Conservation (phyloP, 768 basidiomycete species). For the Tulasnella sp. region DNA sequence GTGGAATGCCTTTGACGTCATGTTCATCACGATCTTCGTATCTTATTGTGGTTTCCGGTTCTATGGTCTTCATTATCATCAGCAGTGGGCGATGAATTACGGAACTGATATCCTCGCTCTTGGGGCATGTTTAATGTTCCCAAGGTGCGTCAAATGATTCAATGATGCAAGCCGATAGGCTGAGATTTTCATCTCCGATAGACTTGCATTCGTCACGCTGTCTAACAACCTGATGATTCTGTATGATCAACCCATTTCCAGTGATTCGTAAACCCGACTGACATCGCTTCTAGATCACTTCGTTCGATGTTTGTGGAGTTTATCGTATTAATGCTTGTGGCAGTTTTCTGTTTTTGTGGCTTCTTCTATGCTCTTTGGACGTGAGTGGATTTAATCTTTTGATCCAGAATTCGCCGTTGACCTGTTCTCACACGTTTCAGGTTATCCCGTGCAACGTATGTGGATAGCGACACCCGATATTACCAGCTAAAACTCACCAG, state of each 20-base stretch:
- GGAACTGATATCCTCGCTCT: constrained; percentile 78
- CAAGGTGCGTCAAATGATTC: constrained; percentile 37
- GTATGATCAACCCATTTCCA: constrained; percentile 19
- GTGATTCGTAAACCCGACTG: constrained; percentile 30
- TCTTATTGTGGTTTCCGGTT: constrained; percentile 64
- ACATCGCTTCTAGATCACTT: constrained; percentile 59
- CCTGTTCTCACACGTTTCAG: background rate
- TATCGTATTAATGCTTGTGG: constrained; percentile 64
- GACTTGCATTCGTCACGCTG: constrained; percentile 82
- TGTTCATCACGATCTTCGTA: constrained; percentile 72
- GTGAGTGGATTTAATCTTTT: constrained; percentile 40
- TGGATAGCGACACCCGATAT: background rate
- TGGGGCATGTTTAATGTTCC: constrained; percentile 84
- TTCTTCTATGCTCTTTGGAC: constrained; percentile 92
- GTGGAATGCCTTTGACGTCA: constrained; percentile 86
- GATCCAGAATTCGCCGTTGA: background rate
- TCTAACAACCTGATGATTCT: constrained; percentile 41
- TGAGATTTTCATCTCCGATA: constrained; percentile 23
- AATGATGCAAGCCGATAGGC: background rate
- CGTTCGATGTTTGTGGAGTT: constrained; percentile 94
- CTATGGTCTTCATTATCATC: constrained; percentile 59
- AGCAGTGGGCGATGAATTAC: constrained; percentile 47
- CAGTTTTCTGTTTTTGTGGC: constrained; percentile 81
- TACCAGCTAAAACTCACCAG: background rate
- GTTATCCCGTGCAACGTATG: too few relatives aligned